Evolutionary conservation across 2,329 filamentous ascomycete genomes (phyloP).

Genomic region (Cladophialophora carrionii): DNA sequence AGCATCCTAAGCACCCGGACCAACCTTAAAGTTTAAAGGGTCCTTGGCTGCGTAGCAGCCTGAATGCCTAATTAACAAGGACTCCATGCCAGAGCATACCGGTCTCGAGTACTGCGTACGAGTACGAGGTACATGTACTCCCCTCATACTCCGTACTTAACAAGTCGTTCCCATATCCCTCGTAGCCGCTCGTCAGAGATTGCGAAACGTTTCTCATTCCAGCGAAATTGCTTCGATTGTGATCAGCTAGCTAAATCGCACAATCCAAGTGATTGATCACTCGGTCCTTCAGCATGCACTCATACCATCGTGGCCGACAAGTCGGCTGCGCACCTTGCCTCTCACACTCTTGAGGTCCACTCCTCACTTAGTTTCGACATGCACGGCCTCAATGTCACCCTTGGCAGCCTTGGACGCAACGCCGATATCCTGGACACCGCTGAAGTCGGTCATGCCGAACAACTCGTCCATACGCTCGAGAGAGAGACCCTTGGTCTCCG

Average conservation of each 20-base stretch:
- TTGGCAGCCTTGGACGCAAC: slow-evolving; percentile 25
- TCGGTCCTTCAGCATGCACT: not conserved
- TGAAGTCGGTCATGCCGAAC: slow-evolving; percentile 61
- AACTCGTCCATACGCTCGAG: slow-evolving; percentile 70
- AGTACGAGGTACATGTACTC: not conserved
- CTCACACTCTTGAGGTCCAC: not conserved
- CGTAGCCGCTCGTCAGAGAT: too few species aligned
- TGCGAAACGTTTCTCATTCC: too few species aligned
- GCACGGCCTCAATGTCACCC: slow-evolving; percentile 26
- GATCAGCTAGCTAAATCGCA: too few species aligned
- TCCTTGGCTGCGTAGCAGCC: not conserved
- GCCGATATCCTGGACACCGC: slow-evolving; percentile 28
- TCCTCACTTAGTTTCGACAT: slow-evolving; percentile 23
- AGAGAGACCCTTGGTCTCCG: slow-evolving; percentile 69
- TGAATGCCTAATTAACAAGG: not conserved
- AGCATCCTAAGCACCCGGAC: not conserved
- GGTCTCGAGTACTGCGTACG: not conserved
- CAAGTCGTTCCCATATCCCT: too few species aligned
- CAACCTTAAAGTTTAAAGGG: not conserved
- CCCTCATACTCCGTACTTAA: not conserved
- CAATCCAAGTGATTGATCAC: not conserved
- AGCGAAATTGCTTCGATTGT: too few species aligned
- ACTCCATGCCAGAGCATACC: too few species aligned
- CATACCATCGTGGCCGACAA: not conserved
- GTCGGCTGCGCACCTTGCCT: too few species aligned